Conservation (phyloP, 768 basidiomycete species). For the Serendipita sp. region DNA sequence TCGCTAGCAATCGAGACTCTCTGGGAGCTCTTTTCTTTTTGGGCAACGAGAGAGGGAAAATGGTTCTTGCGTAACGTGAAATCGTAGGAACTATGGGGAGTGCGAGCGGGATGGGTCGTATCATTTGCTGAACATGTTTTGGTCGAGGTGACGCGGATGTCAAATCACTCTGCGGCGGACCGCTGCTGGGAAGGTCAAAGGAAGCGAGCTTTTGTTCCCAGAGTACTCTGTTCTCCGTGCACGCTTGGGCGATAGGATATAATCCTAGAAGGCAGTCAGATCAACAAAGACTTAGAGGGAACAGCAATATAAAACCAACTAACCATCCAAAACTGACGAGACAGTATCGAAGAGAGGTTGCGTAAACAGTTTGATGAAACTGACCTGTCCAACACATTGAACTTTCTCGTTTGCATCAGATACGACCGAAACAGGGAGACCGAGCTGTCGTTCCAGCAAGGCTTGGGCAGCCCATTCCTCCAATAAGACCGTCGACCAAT, state of each 20-base stretch:
- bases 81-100: conserved; percentile 18
- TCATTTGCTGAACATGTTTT: conserved; percentile 9
- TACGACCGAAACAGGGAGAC: conserved; percentile 47
- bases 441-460: conserved; percentile 61
- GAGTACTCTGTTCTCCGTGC: conserved; percentile 46
- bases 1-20: neutral
- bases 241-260: conserved; percentile 38
- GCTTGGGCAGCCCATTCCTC: conserved; percentile 88
- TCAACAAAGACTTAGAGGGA: neutral
- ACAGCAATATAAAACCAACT: conserved; percentile 16
- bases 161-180: conserved; percentile 19
- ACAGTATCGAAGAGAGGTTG: conserved; percentile 71
- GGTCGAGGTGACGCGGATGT: neutral
- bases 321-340: conserved; percentile 57
- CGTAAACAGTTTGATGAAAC: conserved; percentile 71
- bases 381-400: conserved; percentile 56
- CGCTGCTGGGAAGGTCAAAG: conserved; percentile 1
- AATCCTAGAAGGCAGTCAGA: neutral
- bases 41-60: conserved; percentile 44
- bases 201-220: conserved; percentile 45
- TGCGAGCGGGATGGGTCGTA: conserved; percentile 9
- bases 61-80: conserved; percentile 32
- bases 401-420: conserved; percentile 48
- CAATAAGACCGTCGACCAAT: conserved; percentile 81
- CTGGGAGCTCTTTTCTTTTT: neutral